phyloP scores from a whole-genome alignment of 1,139 yeast genomes.

The Sugiyamaella sp. region DNA sequence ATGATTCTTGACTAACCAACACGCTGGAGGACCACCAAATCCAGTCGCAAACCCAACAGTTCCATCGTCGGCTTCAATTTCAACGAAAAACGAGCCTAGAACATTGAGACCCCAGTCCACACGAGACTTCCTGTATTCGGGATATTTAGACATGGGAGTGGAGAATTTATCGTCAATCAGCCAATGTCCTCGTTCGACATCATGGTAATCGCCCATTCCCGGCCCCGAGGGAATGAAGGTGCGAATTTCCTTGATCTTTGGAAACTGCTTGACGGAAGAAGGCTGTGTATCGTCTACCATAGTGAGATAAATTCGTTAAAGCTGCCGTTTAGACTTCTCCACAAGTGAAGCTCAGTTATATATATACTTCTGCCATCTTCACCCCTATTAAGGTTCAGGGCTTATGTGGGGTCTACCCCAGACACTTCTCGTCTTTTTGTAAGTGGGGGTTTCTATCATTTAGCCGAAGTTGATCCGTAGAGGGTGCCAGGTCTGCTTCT shows the following conservation, averaged over 20 bases:
- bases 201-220: constrained; percentile 56
- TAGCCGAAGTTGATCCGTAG: not conserved
- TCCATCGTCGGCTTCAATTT: constrained; percentile 52
- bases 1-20: constrained; percentile 52
- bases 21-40: constrained; percentile 56
- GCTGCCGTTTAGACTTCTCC: not conserved
- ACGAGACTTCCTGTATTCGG: constrained; percentile 49
- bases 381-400: not conserved
- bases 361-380: not conserved
- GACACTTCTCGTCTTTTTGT: not conserved
- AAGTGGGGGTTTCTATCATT: not conserved
- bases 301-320: not conserved
- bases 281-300: constrained; percentile 8
- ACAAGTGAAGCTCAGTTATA: not conserved
- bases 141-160: constrained; percentile 53
- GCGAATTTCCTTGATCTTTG: constrained; percentile 48
- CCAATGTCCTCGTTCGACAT: constrained; percentile 54
- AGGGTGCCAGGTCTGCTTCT: not conserved
- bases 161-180: constrained; percentile 50
- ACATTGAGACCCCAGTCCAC: constrained; percentile 56
- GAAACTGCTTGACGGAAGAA: constrained; percentile 39
- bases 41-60: constrained; percentile 55
- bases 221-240: constrained; percentile 49
- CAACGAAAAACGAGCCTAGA: constrained; percentile 54
- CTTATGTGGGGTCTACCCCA: not conserved